Conservation (phyloP, 768 basidiomycete species). For the Suillus placidus region DNA sequence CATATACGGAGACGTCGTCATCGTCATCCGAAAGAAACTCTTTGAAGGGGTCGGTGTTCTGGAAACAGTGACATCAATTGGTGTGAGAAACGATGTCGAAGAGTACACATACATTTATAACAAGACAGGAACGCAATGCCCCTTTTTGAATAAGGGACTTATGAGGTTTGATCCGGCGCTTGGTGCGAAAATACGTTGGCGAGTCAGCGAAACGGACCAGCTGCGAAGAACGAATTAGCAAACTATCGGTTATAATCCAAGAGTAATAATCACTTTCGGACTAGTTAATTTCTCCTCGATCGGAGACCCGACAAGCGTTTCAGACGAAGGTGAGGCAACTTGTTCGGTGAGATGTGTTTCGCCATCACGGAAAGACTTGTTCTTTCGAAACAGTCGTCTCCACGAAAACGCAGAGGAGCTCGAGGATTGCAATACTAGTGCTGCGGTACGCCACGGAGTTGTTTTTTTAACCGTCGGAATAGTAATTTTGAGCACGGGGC, state of each 20-base stretch:
- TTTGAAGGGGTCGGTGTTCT: conserved; percentile 17
- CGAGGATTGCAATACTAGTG: neutral
- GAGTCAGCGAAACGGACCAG: conserved; percentile 31
- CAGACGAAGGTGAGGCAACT: conserved; percentile 13
- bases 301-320: conserved; percentile 9
- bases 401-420: conserved; percentile 26
- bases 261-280: conserved; percentile 22
- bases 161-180: conserved; percentile 20
- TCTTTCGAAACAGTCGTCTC: conserved; percentile 17
- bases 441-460: neutral
- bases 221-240: conserved; percentile 7
- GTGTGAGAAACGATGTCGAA: neutral
- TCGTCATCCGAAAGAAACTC: conserved; percentile 10
- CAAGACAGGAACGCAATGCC: conserved; percentile 32
- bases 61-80: conserved; percentile 10
- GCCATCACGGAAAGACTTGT: neutral
- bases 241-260: neutral
- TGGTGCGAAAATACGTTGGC: conserved; percentile 27
- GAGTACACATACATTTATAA: conserved; percentile 24
- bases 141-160: conserved; percentile 17
- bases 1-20: conserved; percentile 30
- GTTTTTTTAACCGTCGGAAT: neutral
- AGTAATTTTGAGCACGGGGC: neutral
- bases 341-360: neutral
- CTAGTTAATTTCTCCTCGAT: conserved; percentile 15